Conservation (phyloP, 73 alveolate species). For the Symbiodinium natans region DNA sequence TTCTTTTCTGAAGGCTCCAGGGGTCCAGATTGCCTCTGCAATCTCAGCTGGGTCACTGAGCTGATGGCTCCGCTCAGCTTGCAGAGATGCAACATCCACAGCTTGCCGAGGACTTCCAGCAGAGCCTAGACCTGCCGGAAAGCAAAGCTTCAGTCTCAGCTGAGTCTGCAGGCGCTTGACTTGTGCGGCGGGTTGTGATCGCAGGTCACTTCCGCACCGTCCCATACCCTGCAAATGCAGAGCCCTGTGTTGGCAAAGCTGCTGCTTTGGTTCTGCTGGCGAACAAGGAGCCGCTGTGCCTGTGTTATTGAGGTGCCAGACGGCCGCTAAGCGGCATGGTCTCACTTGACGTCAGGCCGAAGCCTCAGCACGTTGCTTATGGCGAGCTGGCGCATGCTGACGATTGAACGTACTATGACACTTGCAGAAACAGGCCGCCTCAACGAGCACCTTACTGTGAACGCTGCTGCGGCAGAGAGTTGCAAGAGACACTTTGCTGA, state of each 20-base stretch:
- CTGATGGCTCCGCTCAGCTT: too few species aligned
- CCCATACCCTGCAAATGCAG: not conserved
- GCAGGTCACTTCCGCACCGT: not conserved
- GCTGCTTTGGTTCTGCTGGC: not conserved
- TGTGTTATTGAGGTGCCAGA: not conserved
- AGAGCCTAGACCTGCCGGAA: not conserved
- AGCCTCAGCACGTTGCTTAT: not conserved
- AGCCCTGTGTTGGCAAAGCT: not conserved
- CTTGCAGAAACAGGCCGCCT: not conserved
- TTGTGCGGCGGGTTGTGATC: too few species aligned
- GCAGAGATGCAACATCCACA: too few species aligned
- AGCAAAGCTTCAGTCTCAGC: not conserved
- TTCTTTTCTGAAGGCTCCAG: too few species aligned
- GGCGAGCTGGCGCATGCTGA: too few species aligned
- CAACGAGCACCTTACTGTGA: not conserved
- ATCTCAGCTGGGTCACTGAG: too few species aligned
- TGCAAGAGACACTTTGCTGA: not conserved
- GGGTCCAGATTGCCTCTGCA: too few species aligned
- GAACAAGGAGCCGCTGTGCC: too few species aligned
- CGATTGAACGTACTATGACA: too few species aligned
- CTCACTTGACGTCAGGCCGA: not conserved
- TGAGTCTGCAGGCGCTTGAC: too few species aligned
- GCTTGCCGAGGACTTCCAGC: not conserved
- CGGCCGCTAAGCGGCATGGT: conserved; percentile 2
- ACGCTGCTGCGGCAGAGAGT: not conserved